Evolutionary conservation across 805 yeast genomes (phyloP).

Genomic region (Starmerella stellata): DNA sequence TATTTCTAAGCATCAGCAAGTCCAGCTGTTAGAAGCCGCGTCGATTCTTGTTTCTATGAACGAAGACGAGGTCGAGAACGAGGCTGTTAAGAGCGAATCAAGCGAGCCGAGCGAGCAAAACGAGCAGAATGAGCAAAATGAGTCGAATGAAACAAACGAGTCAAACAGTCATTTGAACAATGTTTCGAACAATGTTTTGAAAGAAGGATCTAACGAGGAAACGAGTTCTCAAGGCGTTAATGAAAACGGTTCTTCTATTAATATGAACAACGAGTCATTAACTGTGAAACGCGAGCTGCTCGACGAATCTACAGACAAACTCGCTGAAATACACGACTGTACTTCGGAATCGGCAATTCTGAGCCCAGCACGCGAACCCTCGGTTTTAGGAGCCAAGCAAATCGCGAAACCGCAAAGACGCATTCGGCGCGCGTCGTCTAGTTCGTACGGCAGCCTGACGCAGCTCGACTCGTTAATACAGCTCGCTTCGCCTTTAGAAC

Average conservation of each 20-base stretch:
- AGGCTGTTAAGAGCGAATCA: slow-evolving; percentile 1
- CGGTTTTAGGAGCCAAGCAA: slow-evolving; percentile 10
- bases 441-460: slow-evolving; percentile 3
- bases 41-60: slow-evolving; percentile 61
- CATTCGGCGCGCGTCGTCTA: slow-evolving; percentile 6
- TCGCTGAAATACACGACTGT: background rate
- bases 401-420: slow-evolving; percentile 6
- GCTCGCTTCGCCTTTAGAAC: slow-evolving; percentile 16
- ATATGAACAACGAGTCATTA: background rate
- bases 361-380: slow-evolving; percentile 10
- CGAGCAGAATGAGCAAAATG: too few species aligned
- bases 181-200: background rate
- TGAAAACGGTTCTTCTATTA: background rate
- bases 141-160: background rate
- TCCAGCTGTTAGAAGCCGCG: slow-evolving; percentile 47
- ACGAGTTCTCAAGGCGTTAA: background rate
- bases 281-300: too few species aligned
- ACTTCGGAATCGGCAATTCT: background rate
- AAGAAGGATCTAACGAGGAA: background rate
- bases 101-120: slow-evolving; percentile 1
- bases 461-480: slow-evolving; percentile 9
- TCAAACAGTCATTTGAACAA: background rate
- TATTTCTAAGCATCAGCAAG: slow-evolving; percentile 78
- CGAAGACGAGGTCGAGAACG: slow-evolving; percentile 19
- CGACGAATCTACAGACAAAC: too few species aligned